phyloP scores from a whole-genome alignment of 1,284 basidiomycete species.

The Erythrobasidium hasegawianum region DNA sequence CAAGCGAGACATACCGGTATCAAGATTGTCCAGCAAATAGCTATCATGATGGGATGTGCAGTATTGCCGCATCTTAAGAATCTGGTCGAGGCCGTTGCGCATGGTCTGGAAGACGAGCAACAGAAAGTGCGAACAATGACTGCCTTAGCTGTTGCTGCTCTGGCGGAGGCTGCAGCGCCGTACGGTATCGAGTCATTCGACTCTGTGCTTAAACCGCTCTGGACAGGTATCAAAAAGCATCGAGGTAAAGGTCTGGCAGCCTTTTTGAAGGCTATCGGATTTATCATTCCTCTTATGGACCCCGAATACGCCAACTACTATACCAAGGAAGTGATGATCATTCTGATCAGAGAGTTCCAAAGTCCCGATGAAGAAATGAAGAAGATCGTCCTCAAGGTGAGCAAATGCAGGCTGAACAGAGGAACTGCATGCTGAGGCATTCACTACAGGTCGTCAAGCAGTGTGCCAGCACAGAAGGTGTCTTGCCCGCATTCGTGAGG shows the following conservation, averaged over 20 bases:
- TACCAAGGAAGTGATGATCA: slow-evolving; percentile 94
- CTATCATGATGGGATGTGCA: slow-evolving; percentile 99
- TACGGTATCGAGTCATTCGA: slow-evolving; percentile 99
- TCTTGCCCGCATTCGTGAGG: slow-evolving; percentile 87
- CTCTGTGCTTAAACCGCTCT: slow-evolving; percentile 94
- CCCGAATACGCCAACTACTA: slow-evolving; percentile 98
- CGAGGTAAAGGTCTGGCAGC: slow-evolving; percentile 97
- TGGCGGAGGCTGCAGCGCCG: slow-evolving; percentile 94
- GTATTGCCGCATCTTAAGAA: slow-evolving; percentile 95
- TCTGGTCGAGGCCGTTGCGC: slow-evolving; percentile 91
- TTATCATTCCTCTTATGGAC: slow-evolving; percentile 99
- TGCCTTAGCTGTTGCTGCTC: slow-evolving; percentile 87
- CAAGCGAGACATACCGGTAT: slow-evolving; percentile 99
- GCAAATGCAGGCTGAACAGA: too few relatives aligned
- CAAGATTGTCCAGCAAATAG: slow-evolving; percentile 98
- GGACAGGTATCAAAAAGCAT: slow-evolving; percentile 96
- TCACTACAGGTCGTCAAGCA: slow-evolving; percentile 79
- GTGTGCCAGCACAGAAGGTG: slow-evolving; percentile 95
- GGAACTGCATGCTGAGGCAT: too few relatives aligned
- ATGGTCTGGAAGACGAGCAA: slow-evolving; percentile 94
- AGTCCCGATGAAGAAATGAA: slow-evolving; percentile 99
- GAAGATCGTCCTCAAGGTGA: slow-evolving; percentile 87
- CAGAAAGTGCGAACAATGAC: slow-evolving; percentile 99
- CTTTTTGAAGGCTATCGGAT: slow-evolving; percentile 97
- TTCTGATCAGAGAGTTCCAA: slow-evolving; percentile 98